phyloP scores from a whole-genome alignment of 805 yeast genomes.

The Maudiozyma saulgeensis region DNA sequence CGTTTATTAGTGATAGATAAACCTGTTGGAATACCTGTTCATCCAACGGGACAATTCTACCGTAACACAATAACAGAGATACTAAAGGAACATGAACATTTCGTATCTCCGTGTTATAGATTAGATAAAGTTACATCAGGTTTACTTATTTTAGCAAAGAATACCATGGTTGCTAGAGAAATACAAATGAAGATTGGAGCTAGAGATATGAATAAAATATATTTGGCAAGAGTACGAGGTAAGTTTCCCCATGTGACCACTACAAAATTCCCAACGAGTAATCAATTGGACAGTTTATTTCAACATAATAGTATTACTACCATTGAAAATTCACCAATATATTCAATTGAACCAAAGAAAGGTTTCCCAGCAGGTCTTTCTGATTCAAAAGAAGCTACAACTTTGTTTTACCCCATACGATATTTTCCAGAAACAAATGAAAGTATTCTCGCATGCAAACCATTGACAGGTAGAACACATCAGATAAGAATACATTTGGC shows the following conservation, averaged over 20 bases:
- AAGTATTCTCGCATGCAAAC: slow-evolving; percentile 68
- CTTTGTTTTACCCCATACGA: slow-evolving; percentile 53
- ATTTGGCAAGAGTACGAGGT: slow-evolving; percentile 80
- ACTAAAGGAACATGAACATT: slow-evolving; percentile 47
- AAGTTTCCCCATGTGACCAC: slow-evolving; percentile 46
- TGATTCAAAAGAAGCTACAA: slow-evolving; percentile 52
- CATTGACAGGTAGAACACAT: slow-evolving; percentile 91
- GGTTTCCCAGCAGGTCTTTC: slow-evolving; percentile 41
- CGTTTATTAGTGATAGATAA: slow-evolving; percentile 77
- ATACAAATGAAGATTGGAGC: slow-evolving; percentile 49
- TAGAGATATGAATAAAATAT: slow-evolving; percentile 62
- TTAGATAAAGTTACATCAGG: slow-evolving; percentile 90
- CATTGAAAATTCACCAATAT: slow-evolving; percentile 37
- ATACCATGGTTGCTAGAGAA: slow-evolving; percentile 45
- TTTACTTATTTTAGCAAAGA: slow-evolving; percentile 47
- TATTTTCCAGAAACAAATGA: slow-evolving; percentile 42
- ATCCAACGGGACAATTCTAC: slow-evolving; percentile 82
- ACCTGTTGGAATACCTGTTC: slow-evolving; percentile 90
- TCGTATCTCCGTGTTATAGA: slow-evolving; percentile 66
- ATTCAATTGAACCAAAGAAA: slow-evolving; percentile 63
- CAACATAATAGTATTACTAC: slow-evolving; percentile 1
- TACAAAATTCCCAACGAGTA: neutral
- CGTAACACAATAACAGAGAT: slow-evolving; percentile 66
- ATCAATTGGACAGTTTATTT: neutral
- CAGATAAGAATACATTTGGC: slow-evolving; percentile 91